A percentile compares a stretch with the other conserved stretches of the same genome.
These are phyloP conservation scores for Ceratocystis papillata DNA, from an alignment of 2,329 filamentous ascomycete species.

Conservation along the genomic window DNA sequence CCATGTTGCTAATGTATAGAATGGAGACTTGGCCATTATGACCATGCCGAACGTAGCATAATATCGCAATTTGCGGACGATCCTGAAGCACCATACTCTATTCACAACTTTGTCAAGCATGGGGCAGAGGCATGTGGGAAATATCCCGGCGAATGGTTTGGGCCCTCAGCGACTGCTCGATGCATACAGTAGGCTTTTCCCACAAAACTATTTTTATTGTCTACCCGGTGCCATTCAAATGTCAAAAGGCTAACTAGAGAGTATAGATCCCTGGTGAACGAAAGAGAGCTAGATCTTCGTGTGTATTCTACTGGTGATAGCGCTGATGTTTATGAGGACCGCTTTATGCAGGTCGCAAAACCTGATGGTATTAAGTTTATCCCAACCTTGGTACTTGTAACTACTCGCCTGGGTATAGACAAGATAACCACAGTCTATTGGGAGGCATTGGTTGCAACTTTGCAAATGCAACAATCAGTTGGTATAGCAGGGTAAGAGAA, in stretches of 20 bases:
- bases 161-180: constrained; percentile 85
- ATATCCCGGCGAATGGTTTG: constrained; percentile 96
- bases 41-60: constrained; percentile 55
- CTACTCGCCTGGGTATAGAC: constrained; percentile 82
- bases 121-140: constrained; percentile 82
- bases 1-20: constrained; percentile 35
- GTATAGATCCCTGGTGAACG: constrained; percentile 60
- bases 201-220: too few relatives aligned
- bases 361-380: constrained; percentile 55
- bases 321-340: constrained; percentile 86
- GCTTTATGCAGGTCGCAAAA: constrained; percentile 66
- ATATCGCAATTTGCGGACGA: constrained; percentile 81
- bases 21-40: constrained; percentile 58
- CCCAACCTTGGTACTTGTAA: constrained; percentile 79
- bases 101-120: constrained; percentile 86
- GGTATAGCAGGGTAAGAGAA: constrained; percentile 76
- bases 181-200: constrained; percentile 68
- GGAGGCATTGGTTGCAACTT: constrained; percentile 73
- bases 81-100: constrained; percentile 75
- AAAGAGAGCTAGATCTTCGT: constrained; percentile 52
- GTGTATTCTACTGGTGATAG: constrained; percentile 87
- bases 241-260: constrained; percentile 16
- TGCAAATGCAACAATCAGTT: constrained; percentile 86
- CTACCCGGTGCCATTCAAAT: too few relatives aligned
- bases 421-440: constrained; percentile 91